Base-by-base conservation (phyloP, 495 filamentous ascomycete species). In the Podospora anserina region DNA sequence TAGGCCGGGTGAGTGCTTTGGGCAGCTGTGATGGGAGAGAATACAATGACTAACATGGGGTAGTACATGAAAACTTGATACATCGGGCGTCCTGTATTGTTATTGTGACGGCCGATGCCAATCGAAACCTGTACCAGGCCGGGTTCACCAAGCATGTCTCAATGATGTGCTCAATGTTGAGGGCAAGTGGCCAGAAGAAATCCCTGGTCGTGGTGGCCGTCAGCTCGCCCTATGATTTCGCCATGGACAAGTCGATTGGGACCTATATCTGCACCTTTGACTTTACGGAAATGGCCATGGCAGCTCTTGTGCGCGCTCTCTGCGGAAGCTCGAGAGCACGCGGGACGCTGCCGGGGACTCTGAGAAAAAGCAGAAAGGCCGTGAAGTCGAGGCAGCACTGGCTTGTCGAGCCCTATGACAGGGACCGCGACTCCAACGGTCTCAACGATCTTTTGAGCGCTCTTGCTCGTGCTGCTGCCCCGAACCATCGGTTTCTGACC, bases 181-280 rank as follows among this genome's bases (percentile, higher is more conserved):
- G 80, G 44, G 79, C 83, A 5, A 82, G 78, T 5, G 85, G 85
- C 4, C 85, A 87, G 70, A 86, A 85, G 68, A 93, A 91, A 77
- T 90, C 89, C 28, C 78, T 97, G 34, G 84, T 96, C 55, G 93
- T 96, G 34, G 89, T 96, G n/a, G 88, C 92, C 3, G 92, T 93
- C 64, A 96, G 92, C 78, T 96, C 92, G 7, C 93, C 93, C 1
- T 97, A 96, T 77, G 93, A 97, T 77, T 97, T 97, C 77, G 93
- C 92, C n/a, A 93, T 91, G 88, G 93, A 97, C 69, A 87, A 88
- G 64, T 85, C 88, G 3, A 91, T 97, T 32, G 90, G 90, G 9
- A 96, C 93, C 4, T 97, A 96, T 74, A 84, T 97, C 61, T 97
- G 93, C 79, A 97, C 93, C 0, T 97, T 94, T 73, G 93, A 97